These are phyloP conservation scores for Schwanniomyces pseudopolymorphus DNA, from an alignment of 805 yeast species.

Conservation along the genomic window DNA sequence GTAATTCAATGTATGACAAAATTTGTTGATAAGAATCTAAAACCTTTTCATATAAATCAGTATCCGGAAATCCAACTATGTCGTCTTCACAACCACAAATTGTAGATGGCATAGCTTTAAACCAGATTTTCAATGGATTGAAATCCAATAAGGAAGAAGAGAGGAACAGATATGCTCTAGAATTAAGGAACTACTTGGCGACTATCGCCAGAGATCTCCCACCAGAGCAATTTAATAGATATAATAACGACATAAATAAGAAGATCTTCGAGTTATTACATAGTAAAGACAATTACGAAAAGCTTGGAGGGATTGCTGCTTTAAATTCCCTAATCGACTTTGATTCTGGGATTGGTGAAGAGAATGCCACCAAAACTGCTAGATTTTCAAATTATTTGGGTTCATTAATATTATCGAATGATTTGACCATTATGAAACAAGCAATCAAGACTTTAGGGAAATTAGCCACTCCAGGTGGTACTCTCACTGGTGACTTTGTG, in stretches of 20 bases:
- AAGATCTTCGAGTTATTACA: constrained; percentile 83
- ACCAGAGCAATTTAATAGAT: constrained; percentile 75
- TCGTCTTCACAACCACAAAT: constrained; percentile 30
- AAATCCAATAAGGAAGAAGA: constrained; percentile 43
- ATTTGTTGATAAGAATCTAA: neutral
- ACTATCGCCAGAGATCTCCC: constrained; percentile 78
- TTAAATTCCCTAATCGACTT: constrained; percentile 84
- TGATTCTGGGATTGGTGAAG: constrained; percentile 73
- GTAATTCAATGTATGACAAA: neutral
- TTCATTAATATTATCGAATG: constrained; percentile 76
- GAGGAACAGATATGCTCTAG: constrained; percentile 60
- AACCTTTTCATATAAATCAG: neutral
- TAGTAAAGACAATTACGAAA: constrained; percentile 66
- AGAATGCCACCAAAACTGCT: constrained; percentile 83
- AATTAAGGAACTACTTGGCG: constrained; percentile 66
- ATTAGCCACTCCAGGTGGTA: constrained; percentile 85
- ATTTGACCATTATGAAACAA: constrained; percentile 77
- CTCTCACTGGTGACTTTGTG: constrained; percentile 87
- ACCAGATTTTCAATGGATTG: constrained; percentile 53
- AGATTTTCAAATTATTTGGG: constrained; percentile 88
- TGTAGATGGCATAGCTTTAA: constrained; percentile 51
- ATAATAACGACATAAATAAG: constrained; percentile 82
- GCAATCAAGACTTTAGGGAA: constrained; percentile 89
- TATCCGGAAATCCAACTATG: constrained; percentile 10
- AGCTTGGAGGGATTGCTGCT: constrained; percentile 89